Evolutionary conservation across 352 stramenopile species (phyloP), one percentile per base, ranked within the genome.

Genomic region (Nothophytophthora sp.): DNA sequence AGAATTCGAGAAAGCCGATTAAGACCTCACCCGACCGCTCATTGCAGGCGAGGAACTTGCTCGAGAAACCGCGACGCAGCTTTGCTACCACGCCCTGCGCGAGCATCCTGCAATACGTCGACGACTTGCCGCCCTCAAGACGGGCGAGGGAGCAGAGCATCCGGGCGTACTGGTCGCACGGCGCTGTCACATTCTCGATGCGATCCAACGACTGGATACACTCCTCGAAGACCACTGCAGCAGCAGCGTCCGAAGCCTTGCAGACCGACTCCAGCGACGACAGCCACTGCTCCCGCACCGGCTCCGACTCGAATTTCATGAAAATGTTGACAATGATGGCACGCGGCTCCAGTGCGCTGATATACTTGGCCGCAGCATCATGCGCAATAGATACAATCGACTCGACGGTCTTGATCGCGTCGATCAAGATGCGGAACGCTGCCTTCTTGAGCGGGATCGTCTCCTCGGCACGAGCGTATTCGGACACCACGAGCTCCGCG

Each of bases 201-300:
- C 55, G 55, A 35, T 71, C 57, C 22, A 92, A 45, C 1, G 83
- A 91, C 22, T 69, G 62, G 15, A 88, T 87, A 38, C 79, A 73
- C 47, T 81, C 70, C n/a, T 88, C 77, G 53, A 87, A 90, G 16
- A 91, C 60, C 5, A 85, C 51, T 42, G 71, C 57, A 22, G 70
- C 57, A 12, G 68, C 67, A 10, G 47, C 63, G 7, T 64, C 54
- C 11, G 72, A 83, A 8, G 68, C 74, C 16, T 73, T 69, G 42
- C 79, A 92, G 32, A 94, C 71, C 0, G 78, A 85, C 64, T 90
- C 74, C 18, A 96, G 57, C 18, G 80, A 91, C n/a, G 74, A 81
- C 3, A 91, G 52, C 86, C 83, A 96, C 48, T 94, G 81, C n/a
- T 87, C 80, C 6, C 86, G 86, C 19, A 94, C 81, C 67, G 86